Evolutionary conservation across 2,329 filamentous ascomycete genomes (phyloP), one percentile per base, ranked within the genome.

Genomic region (Aspergillus sojae): DNA sequence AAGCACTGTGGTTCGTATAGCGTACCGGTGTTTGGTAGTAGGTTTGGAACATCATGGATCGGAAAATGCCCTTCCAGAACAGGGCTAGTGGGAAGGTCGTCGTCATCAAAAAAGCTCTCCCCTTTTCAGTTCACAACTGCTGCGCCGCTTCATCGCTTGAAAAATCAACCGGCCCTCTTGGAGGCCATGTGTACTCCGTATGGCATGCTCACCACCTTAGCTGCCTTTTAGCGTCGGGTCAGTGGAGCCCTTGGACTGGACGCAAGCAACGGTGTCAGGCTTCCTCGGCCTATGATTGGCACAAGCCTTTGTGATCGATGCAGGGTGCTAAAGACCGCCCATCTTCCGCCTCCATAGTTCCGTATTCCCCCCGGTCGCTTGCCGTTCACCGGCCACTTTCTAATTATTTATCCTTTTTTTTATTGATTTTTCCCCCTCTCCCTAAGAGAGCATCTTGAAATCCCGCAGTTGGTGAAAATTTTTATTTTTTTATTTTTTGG

Each of bases 241-340:
- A 61, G 62, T 69, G 61, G 63, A 60, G 61, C 54, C 50, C 39
- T 64, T 63, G 62, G 61, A 62, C 55, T 63, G 64, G 59, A 61
- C 52, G 61, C 66, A 70, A 66, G 65, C 66, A 69, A 69, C 63
- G 59, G 60, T 66, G 61, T 61, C 50, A 60, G 52, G 43, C 30
- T 26, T 62, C 28, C 48, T 50, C 21, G 19, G 23, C 26, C 43
- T 64, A 41, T 59, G 26, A 68, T 68, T 70, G 67, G 62, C 55
- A 68, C 60, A 60, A 48, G 30, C 36, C 55, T 48, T 57, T 65
- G 57, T 69, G 70, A 71, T 71, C 63, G 69, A 67, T 70, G 69
- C 65, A 72, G 70, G 68, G 65, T 72, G 69, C 45, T 71, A 64
- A 56, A 64, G 65, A 62, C 65, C 41, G 36, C 39, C 19, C 58